These are phyloP conservation scores for Myriosclerotinia scirpicola DNA, from an alignment of 2,329 filamentous ascomycete species.

Conservation along the genomic window DNA sequence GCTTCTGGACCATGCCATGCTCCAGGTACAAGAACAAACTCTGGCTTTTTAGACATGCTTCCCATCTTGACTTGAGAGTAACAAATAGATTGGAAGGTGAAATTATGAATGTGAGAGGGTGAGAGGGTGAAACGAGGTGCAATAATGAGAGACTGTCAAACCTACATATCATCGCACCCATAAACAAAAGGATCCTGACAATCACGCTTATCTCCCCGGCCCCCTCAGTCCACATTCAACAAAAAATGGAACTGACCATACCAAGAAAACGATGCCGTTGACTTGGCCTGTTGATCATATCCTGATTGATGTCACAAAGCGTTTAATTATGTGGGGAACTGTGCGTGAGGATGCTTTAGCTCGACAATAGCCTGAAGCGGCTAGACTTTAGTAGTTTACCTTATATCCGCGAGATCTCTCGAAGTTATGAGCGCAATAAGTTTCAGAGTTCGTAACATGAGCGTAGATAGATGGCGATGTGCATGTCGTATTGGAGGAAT, in stretches of 20 bases:
- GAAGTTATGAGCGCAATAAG: not conserved
- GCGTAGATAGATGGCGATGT: not conserved
- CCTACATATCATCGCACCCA: not conserved
- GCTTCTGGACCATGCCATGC: conserved; percentile 32
- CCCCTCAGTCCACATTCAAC: not conserved
- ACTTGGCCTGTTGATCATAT: not conserved
- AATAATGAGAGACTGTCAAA: not conserved
- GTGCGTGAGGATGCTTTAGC: not conserved
- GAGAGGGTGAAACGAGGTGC: not conserved
- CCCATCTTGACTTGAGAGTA: not conserved
- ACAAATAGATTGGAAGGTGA: not conserved
- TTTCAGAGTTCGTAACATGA: not conserved
- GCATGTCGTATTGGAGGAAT: not conserved
- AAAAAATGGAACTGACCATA: not conserved
- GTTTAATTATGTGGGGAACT: not conserved
- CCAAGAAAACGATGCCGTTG: not conserved
- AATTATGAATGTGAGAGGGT: not conserved
- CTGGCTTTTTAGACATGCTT: conserved; percentile 26
- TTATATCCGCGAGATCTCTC: no score
- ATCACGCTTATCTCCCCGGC: not conserved
- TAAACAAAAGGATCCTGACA: not conserved
- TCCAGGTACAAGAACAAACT: conserved; percentile 36
- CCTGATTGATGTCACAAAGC: not conserved
- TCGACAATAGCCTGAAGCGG: not conserved
- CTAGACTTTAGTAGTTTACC: not conserved